Conservation (phyloP, 805 yeast species). For the Lachancea sp. region DNA sequence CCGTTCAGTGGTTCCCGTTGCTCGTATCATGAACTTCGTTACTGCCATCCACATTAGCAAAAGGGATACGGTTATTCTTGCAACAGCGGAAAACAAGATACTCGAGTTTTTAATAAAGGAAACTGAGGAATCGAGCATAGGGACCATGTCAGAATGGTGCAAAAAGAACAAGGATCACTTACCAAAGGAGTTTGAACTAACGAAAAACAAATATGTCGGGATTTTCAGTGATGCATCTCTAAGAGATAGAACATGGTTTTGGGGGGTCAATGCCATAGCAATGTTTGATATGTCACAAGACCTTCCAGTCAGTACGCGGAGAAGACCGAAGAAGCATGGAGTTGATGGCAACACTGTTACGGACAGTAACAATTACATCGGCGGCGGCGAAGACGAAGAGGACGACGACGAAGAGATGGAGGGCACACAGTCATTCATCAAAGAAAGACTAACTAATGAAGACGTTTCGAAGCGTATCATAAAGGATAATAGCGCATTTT, state of each 20-base stretch:
- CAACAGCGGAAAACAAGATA: conserved; percentile 68
- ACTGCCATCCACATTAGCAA: conserved; percentile 55
- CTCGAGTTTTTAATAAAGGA: conserved; percentile 50
- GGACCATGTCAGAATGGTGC: conserved; percentile 69
- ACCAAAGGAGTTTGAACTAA: conserved; percentile 54
- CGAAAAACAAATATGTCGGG: conserved; percentile 68
- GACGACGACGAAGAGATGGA: conserved; percentile 22
- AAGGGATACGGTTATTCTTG: conserved; percentile 48
- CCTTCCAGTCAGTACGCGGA: conserved; percentile 40
- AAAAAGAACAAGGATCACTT: conserved; percentile 64
- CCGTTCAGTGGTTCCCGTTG: conserved; percentile 37
- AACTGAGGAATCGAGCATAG: conserved; percentile 17
- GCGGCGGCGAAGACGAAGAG: conserved; percentile 30
- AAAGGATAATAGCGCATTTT: conserved; percentile 47
- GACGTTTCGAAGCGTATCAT: conserved; percentile 23
- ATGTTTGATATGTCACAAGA: conserved; percentile 60
- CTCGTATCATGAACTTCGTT: conserved; percentile 54
- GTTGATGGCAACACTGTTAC: conserved; percentile 41
- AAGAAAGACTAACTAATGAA: conserved; percentile 9
- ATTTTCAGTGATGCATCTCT: conserved; percentile 45
- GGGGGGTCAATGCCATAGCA: conserved; percentile 78
- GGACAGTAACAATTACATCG: conserved; percentile 35
- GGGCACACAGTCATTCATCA: conserved; percentile 9
- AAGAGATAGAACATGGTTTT: conserved; percentile 62
- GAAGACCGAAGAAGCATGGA: conserved; percentile 34